Evolutionary conservation across 1,139 yeast genomes (phyloP), one percentile per base, ranked within the genome.

Genomic region (Blastobotrys illinoisensis): DNA sequence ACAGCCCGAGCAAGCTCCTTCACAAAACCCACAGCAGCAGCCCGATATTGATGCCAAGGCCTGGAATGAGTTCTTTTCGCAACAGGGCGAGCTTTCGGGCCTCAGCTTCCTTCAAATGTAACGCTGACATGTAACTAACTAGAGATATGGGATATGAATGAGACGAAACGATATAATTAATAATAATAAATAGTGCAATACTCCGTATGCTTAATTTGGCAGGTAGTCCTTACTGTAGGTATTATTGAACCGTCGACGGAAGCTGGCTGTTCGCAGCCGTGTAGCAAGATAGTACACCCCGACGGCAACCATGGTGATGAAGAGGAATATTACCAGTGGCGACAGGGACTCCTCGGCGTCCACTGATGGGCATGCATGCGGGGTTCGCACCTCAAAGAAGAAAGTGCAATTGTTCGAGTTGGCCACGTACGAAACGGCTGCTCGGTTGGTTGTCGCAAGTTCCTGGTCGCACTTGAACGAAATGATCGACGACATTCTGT

Each of bases 341-440:
- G 64, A 61, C 58, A 64, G 58, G 5, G 68, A 58, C 56, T 66
- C 64, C 52, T 73, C 71, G 55, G 74, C 71, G 56, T 85, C 82
- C 9, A 88, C 84, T 0, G 91, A 85, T 0, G 96, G 90, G 70
- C 97, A 90, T 0, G 96, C 97, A 68, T 86, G 88, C 51, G 88
- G 84, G 3, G 96, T 87, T 61, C 90, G 74, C 24, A 88, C 89
- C 67, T 90, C 97, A 68, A 90, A 90, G 65, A 86, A 80, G 70
- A 86, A 90, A 44, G 86, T 81, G 70, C 97, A 90, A 57, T 88
- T 87, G 68, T 88, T 80, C 44, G 80, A 68, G 14, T 82, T 81
- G 0, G 95, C 95, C 36, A 90, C 78, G 65, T 79, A 89, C 7
- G 88, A 79, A 1, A 89, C 75, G 46, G 80, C 75, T 0, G 95